Percentiles rank a stretch among this genome's conserved stretches.
Conservation (phyloP, 768 basidiomycete species). For the Coprinopsis cinerea region DNA sequence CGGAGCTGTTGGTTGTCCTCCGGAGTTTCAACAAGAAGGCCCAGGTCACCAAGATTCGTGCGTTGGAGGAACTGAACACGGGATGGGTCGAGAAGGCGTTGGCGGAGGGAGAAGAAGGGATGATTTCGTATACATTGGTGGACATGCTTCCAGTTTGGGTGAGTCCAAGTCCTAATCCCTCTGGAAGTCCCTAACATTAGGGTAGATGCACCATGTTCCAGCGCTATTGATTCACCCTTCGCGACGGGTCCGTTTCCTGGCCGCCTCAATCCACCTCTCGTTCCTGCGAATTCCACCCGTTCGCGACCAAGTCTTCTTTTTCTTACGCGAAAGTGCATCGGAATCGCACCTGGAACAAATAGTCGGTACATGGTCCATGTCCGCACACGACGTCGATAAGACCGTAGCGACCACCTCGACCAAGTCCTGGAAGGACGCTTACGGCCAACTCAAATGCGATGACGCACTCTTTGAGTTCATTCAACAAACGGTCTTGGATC, state of each 20-base stretch:
- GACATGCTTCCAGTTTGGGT: slow-evolving; percentile 91
- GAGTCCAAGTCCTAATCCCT: slow-evolving; percentile 23
- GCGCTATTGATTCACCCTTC: slow-evolving; percentile 76
- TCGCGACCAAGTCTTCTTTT: slow-evolving; percentile 42
- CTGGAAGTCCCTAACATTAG: slow-evolving; percentile 23
- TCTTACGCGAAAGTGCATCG: slow-evolving; percentile 43
- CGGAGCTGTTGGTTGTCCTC: slow-evolving; percentile 79
- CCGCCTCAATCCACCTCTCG: slow-evolving; percentile 55
- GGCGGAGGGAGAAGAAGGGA: slow-evolving; percentile 34
- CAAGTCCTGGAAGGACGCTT: slow-evolving; percentile 44
- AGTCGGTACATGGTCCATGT: slow-evolving; percentile 69
- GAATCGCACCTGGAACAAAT: slow-evolving; percentile 48
- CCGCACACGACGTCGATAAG: slow-evolving; percentile 67
- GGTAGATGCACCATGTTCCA: slow-evolving; percentile 87
- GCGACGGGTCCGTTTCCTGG: slow-evolving; percentile 61
- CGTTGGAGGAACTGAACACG: slow-evolving; percentile 75
- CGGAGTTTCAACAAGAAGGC: slow-evolving; percentile 87
- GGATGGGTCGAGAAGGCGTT: slow-evolving; percentile 57
- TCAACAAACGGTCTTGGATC: slow-evolving; percentile 54
- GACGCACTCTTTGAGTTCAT: slow-evolving; percentile 41
- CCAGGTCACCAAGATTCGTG: slow-evolving; percentile 73
- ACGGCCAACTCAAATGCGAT: slow-evolving; percentile 26
- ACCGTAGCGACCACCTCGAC: slow-evolving; percentile 45
- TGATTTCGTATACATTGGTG: slow-evolving; percentile 34
- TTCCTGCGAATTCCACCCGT: slow-evolving; percentile 53